Base-by-base conservation (phyloP, 148 eudicot genomes). In the Spergularia marina region DNA sequence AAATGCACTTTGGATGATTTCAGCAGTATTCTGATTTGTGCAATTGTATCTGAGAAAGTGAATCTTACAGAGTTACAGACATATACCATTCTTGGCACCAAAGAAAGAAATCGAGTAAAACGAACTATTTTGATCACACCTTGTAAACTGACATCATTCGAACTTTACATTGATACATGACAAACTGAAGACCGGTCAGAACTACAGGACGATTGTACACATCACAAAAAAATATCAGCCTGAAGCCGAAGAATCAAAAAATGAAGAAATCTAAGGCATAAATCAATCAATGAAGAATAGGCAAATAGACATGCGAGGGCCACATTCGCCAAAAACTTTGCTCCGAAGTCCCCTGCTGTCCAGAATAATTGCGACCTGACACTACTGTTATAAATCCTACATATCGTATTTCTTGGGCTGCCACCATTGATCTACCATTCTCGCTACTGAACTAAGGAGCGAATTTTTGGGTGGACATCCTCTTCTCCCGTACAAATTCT, bases 381-480 rank as follows among this genome's bases (percentile, higher is more conserved):
- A 44, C 21, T 71, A 14, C 47, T 17, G 40, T 18, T 65, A 51
- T 60, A 49, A 70, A 59, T 72, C 55, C 88, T 91, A 90, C 70
- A 90, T 70, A 52, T 95, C 96, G 67, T 79, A 92, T 70, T 95
- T 95, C 82, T 89, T 95, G 16, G 98, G 98, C 51, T 90, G 93
- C 70, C 92, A 76, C 98, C 98, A 91, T 4, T 85, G 92, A 64
- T 84, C 84, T 78, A 92, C 47, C 74, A 59, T 87, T 88, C 86
- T 90, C 20, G 96, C 89, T 68, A 91, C 84, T 16, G 88, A 81
- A 79, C 85, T 78, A 63, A 90, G 80, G 49, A 92, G 80, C 25
- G 97, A 92, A 40, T 63, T 47, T 76, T 78, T 90, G 36, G 82
- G 85, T 56, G 79, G 90, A 76, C 85, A 80, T 76, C 91, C 94